Conservation (phyloP, 129 eudicot species). For the Kitagawia praeruptora region DNA sequence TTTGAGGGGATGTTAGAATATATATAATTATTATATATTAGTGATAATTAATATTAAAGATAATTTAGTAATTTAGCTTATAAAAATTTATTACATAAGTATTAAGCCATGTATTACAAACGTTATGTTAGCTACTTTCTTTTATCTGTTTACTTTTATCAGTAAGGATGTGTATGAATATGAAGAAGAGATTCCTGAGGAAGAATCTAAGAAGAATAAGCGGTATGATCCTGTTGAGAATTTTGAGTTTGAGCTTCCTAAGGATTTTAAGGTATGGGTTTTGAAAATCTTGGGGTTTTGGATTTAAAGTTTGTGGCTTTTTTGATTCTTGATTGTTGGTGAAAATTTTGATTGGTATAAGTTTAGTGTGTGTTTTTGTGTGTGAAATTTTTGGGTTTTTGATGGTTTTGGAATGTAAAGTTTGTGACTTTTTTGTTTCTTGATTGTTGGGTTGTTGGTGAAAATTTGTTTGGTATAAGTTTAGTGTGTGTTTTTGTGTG, state of each 20-base stretch:
- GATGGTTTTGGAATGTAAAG: not conserved
- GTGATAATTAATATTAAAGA: no score
- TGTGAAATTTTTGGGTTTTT: not conserved
- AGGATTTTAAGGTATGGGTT: slow-evolving; percentile 35
- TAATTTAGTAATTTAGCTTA: no score
- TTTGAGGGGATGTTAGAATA: no score
- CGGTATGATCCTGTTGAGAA: slow-evolving; percentile 80
- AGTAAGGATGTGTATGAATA: slow-evolving; percentile 60
- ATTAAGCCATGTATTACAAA: no score
- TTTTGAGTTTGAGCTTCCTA: slow-evolving; percentile 55
- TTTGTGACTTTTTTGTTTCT: not conserved
- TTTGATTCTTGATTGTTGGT: not conserved
- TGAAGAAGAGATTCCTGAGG: slow-evolving; percentile 63
- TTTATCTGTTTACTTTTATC: no score
- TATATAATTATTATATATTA: no score
- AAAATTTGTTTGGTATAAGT: not conserved
- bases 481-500: no score
- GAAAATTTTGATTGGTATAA: not conserved
- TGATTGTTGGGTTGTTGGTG: not conserved
- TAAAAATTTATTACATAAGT: no score
- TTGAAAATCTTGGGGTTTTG: not conserved
- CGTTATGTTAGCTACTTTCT: no score
- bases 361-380: no score
- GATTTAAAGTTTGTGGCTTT: not conserved
- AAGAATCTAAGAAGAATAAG: slow-evolving; percentile 62